These are phyloP conservation scores for Magnaporthales sp. DNA, from an alignment of 2,329 filamentous ascomycete species.

Conservation along the genomic window DNA sequence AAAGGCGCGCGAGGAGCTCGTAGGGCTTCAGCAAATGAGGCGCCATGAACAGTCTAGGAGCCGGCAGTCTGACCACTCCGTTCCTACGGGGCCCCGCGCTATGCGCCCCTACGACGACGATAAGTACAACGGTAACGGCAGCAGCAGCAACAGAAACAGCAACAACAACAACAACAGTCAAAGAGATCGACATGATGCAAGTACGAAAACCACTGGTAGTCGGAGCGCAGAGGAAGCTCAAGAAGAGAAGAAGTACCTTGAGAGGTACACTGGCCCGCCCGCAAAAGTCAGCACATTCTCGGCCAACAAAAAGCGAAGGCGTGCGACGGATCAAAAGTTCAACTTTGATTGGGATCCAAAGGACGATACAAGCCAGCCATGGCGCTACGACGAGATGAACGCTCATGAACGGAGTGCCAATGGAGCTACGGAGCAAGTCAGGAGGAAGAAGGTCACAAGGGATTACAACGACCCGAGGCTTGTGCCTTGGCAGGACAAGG, in stretches of 20 bases:
- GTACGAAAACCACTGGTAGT: conserved; percentile 18
- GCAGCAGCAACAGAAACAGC: conserved; percentile 1
- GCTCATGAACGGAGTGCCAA: background rate
- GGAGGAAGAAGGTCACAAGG: conserved; percentile 63
- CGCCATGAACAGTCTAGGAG: background rate
- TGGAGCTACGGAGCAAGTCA: conserved; percentile 33
- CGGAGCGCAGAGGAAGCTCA: conserved; percentile 55
- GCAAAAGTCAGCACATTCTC: conserved; percentile 78
- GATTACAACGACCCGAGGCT: conserved; percentile 63
- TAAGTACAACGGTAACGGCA: conserved; percentile 16
- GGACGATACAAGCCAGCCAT: conserved; percentile 77
- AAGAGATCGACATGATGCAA: conserved; percentile 7
- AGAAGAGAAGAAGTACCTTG: conserved; percentile 64
- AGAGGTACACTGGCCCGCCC: conserved; percentile 81
- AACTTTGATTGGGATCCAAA: conserved; percentile 97
- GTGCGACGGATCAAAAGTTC: conserved; percentile 94
- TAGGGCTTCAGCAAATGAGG: background rate
- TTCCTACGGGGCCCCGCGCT: conserved; percentile 66
- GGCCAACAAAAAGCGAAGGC: conserved; percentile 88
- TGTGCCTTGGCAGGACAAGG: conserved; percentile 95
- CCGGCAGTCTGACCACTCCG: conserved; percentile 14
- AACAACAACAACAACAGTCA: conserved; percentile 26
- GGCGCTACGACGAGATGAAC: conserved; percentile 41
- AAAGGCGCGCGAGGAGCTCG: conserved; percentile 9
- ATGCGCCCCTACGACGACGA: conserved; percentile 35